These are phyloP conservation scores for grape (Vitis vinifera) DNA, from an alignment of 164 flowering plant species.

Conservation along the genomic window ASM3070453v1 NC_081819.1:16437501-16438000, in stretches of 20 bases:
- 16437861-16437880: background rate
- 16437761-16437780: conserved; percentile 84
- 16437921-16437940: conserved; percentile 41
- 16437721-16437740: conserved; percentile 86
- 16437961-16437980: conserved; percentile 81
- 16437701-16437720: conserved; percentile 77
- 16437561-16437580: too few species aligned
- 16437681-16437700: conserved; percentile 74
- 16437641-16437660: background rate
- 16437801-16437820: conserved; percentile 68
- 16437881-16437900: background rate
- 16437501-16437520: too few species aligned
- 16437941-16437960: conserved; percentile 87
- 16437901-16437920: background rate
- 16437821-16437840: conserved; percentile 82
- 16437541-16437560: too few species aligned
- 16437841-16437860: conserved; percentile 6
- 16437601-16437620: too few species aligned
- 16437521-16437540: too few species aligned
- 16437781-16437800: conserved; percentile 73
- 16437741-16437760: conserved; percentile 90
- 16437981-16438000: conserved; percentile 70
- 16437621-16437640: too few species aligned
- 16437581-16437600: too few species aligned
- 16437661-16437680: conserved; percentile 86